Percentiles rank a stretch among this genome's conserved stretches.
phyloP scores from a whole-genome alignment of 106 monocot species.

The Agapanthus africanus region DNA sequence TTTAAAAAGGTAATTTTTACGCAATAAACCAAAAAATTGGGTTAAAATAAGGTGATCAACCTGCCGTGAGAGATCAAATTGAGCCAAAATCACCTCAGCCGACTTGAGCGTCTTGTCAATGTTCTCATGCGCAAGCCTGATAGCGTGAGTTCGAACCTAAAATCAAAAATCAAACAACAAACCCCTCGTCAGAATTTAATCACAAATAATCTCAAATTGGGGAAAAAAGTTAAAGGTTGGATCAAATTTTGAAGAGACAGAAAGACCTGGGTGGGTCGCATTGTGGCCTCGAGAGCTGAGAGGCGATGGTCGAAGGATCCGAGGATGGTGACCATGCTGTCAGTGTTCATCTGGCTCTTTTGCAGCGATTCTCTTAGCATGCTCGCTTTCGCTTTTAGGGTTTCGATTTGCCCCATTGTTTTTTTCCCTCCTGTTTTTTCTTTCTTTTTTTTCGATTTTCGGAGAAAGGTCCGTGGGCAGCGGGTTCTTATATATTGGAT shows the following conservation, averaged over 20 bases:
- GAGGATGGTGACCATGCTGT: constrained; percentile 34
- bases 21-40: too few relatives aligned
- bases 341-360: constrained; percentile 37
- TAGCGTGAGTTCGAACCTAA: constrained; percentile 61
- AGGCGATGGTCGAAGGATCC: constrained; percentile 63
- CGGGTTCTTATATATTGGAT: too few relatives aligned
- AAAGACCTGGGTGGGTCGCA: constrained; percentile 57
- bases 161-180: background rate
- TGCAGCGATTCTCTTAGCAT: constrained; percentile 35
- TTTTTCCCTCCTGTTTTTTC: background rate
- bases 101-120: constrained; percentile 48
- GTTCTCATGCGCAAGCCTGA: constrained; percentile 60
- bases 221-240: too few relatives aligned
- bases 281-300: constrained; percentile 55
- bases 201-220: background rate
- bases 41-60: constrained; percentile 9
- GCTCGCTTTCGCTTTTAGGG: constrained; percentile 26
- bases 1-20: too few relatives aligned
- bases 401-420: constrained; percentile 23
- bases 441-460: background rate
- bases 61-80: constrained; percentile 59
- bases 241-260: background rate
- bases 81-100: constrained; percentile 43
- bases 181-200: background rate
- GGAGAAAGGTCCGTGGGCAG: too few relatives aligned